Conservation (phyloP, 768 basidiomycete species). For the Kwoniella dejecticola region DNA sequence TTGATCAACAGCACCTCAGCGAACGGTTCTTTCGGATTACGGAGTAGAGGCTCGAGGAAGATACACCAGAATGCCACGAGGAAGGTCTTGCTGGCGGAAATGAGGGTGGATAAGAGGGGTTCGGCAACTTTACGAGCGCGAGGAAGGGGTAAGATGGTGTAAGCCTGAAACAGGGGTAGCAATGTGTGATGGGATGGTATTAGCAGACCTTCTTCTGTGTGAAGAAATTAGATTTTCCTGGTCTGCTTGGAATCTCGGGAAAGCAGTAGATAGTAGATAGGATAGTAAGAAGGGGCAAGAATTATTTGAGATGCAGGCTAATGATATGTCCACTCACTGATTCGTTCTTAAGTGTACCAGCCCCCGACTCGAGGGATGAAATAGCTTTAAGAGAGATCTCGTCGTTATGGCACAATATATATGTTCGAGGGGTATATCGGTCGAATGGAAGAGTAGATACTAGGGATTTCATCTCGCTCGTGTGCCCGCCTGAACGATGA, state of each 20-base stretch:
- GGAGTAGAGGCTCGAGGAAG: conserved; percentile 61
- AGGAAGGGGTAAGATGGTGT: conserved; percentile 62
- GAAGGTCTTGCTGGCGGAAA: conserved; percentile 68
- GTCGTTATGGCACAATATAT: conserved; percentile 82
- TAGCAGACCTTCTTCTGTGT: neutral
- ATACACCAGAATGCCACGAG: conserved; percentile 66
- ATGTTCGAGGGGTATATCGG: conserved; percentile 75
- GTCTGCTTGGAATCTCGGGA: too few relatives aligned
- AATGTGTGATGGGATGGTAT: neutral
- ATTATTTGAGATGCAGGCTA: neutral
- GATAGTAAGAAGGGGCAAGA: neutral
- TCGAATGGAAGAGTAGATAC: conserved; percentile 71
- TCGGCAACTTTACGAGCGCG: conserved; percentile 88
- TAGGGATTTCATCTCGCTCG: conserved; percentile 77
- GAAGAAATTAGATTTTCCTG: too few relatives aligned
- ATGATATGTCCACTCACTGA: conserved; percentile 3
- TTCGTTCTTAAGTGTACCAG: conserved; percentile 27
- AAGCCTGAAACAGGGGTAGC: conserved; percentile 17
- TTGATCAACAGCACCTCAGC: conserved; percentile 82
- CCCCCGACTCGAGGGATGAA: conserved; percentile 63
- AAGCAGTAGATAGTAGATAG: too few relatives aligned
- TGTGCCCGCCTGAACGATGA: conserved; percentile 79
- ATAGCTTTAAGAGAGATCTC: conserved; percentile 74
- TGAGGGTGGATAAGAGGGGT: conserved; percentile 67
- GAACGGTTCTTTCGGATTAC: conserved; percentile 45